Base-by-base conservation (phyloP, 495 filamentous ascomycete genomes). In the Aspergillus biplanus region DNA sequence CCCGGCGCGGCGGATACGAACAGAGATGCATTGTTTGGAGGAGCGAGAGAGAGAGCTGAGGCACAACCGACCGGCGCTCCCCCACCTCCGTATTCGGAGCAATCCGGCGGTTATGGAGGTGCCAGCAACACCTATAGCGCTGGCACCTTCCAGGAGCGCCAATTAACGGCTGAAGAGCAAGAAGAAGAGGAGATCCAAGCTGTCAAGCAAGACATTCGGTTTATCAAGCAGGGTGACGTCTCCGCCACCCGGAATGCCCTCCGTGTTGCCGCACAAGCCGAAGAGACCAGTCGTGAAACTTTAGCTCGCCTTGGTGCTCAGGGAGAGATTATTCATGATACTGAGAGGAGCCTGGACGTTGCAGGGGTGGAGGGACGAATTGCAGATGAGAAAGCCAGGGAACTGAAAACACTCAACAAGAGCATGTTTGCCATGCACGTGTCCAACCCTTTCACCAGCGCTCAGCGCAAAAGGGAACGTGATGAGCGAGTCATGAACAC, bases 351-450 rank as follows among this genome's bases (percentile, higher is more conserved):
- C 54, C 79, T 95, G 31, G 89, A 94, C 64, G 78, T 87, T 56
- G 87, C 90, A 0, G 75, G 82, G 5, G 85, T 83, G 42, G 86
- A 92, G 65, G 90, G 88, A 60, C 81, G 83, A 13, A 70, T 88
- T n/a, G 92, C 92, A 0, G 87, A 89, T 56, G 89, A 89, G 59
- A 91, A 89, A 67, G 85, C 90, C 4, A 82, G 80, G 48, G 91
- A 96, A 65, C 74, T 96, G 13, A 92, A 91, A 75, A 87, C 82
- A 0, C 77, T 89, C 7, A 96, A 93, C 68, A 83, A 87, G 65
- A 89, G 85, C 75, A 94, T 96, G 92, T 94, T 95, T 64, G 88
- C 89, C 2, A 81, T 92, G 18, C 88, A 92, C 62, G 85, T 92
- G 13, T 81, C 78, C 16, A 93, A 93, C 65, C 90, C 90, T 0